Evolutionary conservation across 75 land plant genomes (phyloP).

Genomic region (Sequoiadendron giganteum): DNA sequence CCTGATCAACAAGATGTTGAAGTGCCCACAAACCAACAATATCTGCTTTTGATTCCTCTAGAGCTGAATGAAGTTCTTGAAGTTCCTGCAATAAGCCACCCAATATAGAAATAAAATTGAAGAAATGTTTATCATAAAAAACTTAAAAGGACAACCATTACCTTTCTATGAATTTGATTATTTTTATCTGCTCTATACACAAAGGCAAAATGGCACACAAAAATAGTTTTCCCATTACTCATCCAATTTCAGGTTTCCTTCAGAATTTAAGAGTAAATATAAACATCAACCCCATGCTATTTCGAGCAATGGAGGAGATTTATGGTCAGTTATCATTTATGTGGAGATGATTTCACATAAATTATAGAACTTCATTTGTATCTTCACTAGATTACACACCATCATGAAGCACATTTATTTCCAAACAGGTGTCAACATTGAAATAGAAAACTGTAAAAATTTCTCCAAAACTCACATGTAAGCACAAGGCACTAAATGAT

Average conservation of each 20-base stretch:
- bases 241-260: not conserved
- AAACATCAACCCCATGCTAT: not conserved
- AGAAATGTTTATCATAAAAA: not conserved
- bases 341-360: not conserved
- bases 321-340: not conserved
- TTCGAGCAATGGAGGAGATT: not conserved
- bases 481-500: not conserved
- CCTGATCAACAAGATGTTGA: slow-evolving; percentile 73
- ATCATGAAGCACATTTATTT: not conserved
- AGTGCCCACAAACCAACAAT: slow-evolving; percentile 98
- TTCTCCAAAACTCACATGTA: not conserved
- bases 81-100: slow-evolving; percentile 54
- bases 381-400: not conserved
- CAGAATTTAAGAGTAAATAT: not conserved
- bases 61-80: slow-evolving; percentile 89
- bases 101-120: not conserved
- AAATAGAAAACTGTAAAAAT: not conserved
- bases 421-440: not conserved
- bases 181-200: not conserved
- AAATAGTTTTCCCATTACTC: not conserved
- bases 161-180: not conserved
- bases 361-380: not conserved
- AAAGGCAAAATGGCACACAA: not conserved
- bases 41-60: slow-evolving; percentile 99
- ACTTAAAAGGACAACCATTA: not conserved